Base-by-base conservation (phyloP, 345 rosid species). In the Sapria himalayana region DNA sequence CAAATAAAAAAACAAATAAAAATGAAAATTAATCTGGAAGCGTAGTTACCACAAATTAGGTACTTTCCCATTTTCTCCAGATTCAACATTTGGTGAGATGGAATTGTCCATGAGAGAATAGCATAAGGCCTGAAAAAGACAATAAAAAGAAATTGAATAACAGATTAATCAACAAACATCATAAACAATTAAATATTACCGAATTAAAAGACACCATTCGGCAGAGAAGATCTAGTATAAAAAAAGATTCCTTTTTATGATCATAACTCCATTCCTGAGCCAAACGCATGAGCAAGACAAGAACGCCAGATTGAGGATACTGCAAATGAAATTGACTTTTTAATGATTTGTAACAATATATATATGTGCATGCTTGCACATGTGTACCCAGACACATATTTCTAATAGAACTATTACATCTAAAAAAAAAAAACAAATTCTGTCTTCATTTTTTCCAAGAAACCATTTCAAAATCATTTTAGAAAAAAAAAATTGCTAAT, bases 121-220 rank as follows among this genome's bases (percentile, higher is more conserved):
- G 56, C 92, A 54, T 25, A 79, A 61, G 16, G 63, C 85, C 97
- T 86, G 57, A 59, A 32, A 39, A 25, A 25, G 12, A n/a, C 15
- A 2, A 15, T 5, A 24, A 38, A 34, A 50, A 24, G 22, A 50
- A 25, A n/a, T 36, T 1, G 3, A 13, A 33, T 29, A 15, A 46
- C 5, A 23, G 25, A 24, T 29, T 1, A 50, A 35, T 23, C n/a
- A 6, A 35, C 13, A 39, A n/a, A 15, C 37, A 33, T 11, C n/a
- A n/a, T n/a, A n/a, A n/a, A n/a, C n/a, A n/a, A n/a, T n/a, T n/a
- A n/a, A 29, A 17, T 50, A 40, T 65, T 70, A 86, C 97, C 89
- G 13, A 56, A 69, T 69, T 76, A 56, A 53, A 82, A 44, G 85
- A 76, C 48, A 78, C 75, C 80, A 89, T 69, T 44, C 75, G 72